Base-by-base conservation (phyloP, 2,329 filamentous ascomycete genomes). In the Aspergillus costaricaensis region DNA sequence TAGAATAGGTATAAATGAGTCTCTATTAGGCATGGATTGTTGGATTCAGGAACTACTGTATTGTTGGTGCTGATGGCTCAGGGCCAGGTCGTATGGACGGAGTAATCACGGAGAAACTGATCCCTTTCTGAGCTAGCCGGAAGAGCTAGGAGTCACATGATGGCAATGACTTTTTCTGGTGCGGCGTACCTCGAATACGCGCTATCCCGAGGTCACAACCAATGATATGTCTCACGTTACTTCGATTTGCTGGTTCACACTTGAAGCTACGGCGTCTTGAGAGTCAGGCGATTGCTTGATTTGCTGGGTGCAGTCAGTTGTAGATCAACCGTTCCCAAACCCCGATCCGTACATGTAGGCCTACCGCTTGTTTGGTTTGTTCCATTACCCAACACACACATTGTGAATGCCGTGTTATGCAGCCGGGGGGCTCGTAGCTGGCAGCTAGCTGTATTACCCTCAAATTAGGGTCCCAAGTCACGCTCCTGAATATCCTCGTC, bases 401-500 rank as follows among this genome's bases (percentile, higher is more conserved):
- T 12, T 36, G 32, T 14, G 32, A 36, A 21, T 23, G 41, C 41
- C 19, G 41, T 44, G 41, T 25, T 32, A 53, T 53, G 17, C 19
- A 38, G 12, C 39, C 21, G 51, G 32, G 32, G 30, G 32, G 32
- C 32, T 36, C 32, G 32, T 36, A 27, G 59, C 58, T 57, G 39
- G 55, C 49, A 58, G 55, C 44, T 44, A 23, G 19, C 41, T 23
- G 41, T 23, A 44, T 23, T 21, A 44, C 41, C 51, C 41, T 44
- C n/a, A 56, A 32, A 57, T 55, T 53, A 25, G 54, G 53, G 47
- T 27, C 47, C 49, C 15, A 44, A 44, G 19, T 44, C 41, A 27
- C 10, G 23, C 44, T 60, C 62, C 62, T 61, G 55, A 63, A 57
- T 49, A 63, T 59, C 59, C 58, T 65, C 62, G 60, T 65, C 50